Evolutionary conservation across 2,329 filamentous ascomycete species (phyloP).

Genomic region (Scedosporium aurantiacum): DNA sequence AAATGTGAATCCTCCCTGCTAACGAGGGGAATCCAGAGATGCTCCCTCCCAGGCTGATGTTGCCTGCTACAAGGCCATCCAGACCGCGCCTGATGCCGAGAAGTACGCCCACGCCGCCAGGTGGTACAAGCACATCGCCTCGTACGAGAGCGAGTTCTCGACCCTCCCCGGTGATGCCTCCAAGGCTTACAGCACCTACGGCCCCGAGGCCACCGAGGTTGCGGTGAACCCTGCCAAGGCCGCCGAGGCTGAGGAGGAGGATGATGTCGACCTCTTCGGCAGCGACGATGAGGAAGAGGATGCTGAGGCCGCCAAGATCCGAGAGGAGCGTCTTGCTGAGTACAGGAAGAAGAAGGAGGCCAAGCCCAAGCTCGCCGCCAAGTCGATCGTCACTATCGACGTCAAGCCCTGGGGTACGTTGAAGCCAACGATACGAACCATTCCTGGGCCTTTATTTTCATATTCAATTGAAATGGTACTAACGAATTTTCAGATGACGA

Average conservation of each 20-base stretch:
- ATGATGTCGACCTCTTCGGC: conserved; percentile 86
- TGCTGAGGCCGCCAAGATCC: conserved; percentile 69
- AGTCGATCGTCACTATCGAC: conserved; percentile 91
- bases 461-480: conserved; percentile 11
- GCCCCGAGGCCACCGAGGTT: conserved; percentile 68
- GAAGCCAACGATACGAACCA: neutral
- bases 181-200: conserved; percentile 82
- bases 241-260: conserved; percentile 36
- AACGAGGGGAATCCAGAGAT: conserved; percentile 24
- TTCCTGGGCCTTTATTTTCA: neutral
- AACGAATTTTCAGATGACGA: conserved; percentile 58
- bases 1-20: conserved; percentile 5
- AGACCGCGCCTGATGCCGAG: conserved; percentile 59
- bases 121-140: conserved; percentile 98
- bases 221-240: conserved; percentile 76
- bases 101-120: conserved; percentile 92
- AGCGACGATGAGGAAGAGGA: conserved; percentile 92
- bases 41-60: conserved; percentile 89
- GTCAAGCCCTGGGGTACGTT: conserved; percentile 97
- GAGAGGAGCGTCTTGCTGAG: conserved; percentile 81
- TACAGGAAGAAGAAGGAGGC: conserved; percentile 95
- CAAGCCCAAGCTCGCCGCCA: conserved; percentile 85
- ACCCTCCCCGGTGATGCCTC: conserved; percentile 83
- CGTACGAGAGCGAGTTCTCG: conserved; percentile 86
- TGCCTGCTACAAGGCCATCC: conserved; percentile 84